Evolutionary conservation across 2,329 filamentous ascomycete species (phyloP), one percentile per base, ranked within the genome.

Genomic region (Fusarium chaquense): DNA sequence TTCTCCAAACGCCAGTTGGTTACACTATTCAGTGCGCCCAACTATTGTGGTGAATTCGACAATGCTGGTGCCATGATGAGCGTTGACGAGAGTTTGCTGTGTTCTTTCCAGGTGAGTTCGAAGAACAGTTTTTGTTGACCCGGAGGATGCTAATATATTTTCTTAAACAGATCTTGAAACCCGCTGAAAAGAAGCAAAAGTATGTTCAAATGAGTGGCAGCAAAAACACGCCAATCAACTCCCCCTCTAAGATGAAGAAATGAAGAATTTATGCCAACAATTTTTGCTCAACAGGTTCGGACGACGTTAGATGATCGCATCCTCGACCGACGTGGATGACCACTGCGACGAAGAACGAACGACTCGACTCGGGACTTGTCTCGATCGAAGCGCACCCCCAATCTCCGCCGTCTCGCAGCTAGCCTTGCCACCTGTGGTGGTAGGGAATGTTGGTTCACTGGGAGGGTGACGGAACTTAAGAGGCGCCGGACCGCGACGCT

Each of bases 131-230:
- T 15, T 18, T 13, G 2, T 36, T 38, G 35, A 7, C 30, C 18
- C 15, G 11, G 33, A n/a, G 30, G 30, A 36, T 59, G 20, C 70
- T 73, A 46, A 74, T 58, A 32, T 30, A 18, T 36, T 15, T 28
- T 28, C 16, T 30, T 16, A 4, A 56, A 30, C 75, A 97, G 93
- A 98, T 99, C 80, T 88, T 99, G 86, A 99, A 98, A 87, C 96
- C 96, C 79, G 96, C 96, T 83, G 96, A 99, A 89, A 99, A 99
- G 91, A 99, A 99, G 91, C 95, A 98, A 93, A 98, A 98, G 94
- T 98, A 97, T 87, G 94, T 97, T 80, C 88, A 90, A 85, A 86
- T 86, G 84, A 86, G 91, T 83, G 90, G 88, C 84, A 87, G 87
- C 84, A 63, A 67, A 67, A 72, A 70, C 70, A 74, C 72, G 68